Evolutionary conservation across 371 early-diverging fungal species (phyloP), one percentile per base, ranked within the genome.

Genomic region (Mortierella sp.): DNA sequence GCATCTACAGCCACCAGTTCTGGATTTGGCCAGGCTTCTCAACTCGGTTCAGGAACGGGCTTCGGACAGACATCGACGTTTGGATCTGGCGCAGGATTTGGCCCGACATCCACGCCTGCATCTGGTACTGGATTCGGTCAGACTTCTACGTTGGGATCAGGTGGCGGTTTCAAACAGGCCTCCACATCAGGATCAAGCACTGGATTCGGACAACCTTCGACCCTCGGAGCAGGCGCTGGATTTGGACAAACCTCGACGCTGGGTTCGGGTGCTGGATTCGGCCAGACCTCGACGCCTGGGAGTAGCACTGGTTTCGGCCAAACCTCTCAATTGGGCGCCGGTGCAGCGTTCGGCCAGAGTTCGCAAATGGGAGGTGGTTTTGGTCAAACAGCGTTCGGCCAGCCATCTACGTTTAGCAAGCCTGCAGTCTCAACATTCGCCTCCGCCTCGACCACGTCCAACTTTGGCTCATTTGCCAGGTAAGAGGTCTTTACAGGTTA

Each of bases 401-500:
- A 76, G 47, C 44, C 81, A 1, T 70, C 77, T 19, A 11, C 42
- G 11, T 77, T 78, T 70, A 38, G 74, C 60, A 26, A 55, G 70
- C 24, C 54, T 38, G 21, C 74, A 31, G 55, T 42, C 75, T 6
- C 74, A 10, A 73, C 60, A 6, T 75, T 80, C 31, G 73, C 70
- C 3, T 72, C 77, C 24, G 60, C 79, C 13, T 70, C 79, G 16
- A 68, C 82, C 3, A 72, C 72, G 44, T 82, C 82, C 38, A 82
- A 82, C 72, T 86, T 86, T 78, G 82, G 86, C 28, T 47, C 82
- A 9, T 86, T 86, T 75, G 86, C 85, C 24, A 74, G 70, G 80
- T 80, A 77, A 8, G n/a, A 7, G 7, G 24, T 54, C 21, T 24
- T 54, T 54, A 54, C 21, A 2, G 11, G 19, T 13, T 14, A n/a